Conservation (phyloP, 2,329 filamentous ascomycete genomes). For the Fusarium liriodendri region DNA sequence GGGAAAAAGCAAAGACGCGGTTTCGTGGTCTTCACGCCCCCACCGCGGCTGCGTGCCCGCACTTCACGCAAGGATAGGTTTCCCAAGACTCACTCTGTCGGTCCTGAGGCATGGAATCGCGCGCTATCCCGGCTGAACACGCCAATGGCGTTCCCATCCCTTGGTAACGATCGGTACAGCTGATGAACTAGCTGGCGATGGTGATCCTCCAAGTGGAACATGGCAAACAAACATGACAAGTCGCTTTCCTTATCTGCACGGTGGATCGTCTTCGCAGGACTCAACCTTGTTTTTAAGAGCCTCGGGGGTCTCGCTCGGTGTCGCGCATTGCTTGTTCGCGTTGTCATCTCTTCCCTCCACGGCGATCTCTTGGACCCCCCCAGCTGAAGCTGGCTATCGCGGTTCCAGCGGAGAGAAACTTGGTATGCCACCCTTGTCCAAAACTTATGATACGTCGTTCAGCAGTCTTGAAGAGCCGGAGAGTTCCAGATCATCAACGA, state of each 20-base stretch:
- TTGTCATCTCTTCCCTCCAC: slow-evolving; percentile 42
- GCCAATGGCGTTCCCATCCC: slow-evolving; percentile 14
- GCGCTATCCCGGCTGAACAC: neutral
- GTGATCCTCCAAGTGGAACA: slow-evolving; percentile 8
- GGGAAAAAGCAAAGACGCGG: slow-evolving; percentile 32
- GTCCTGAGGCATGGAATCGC: slow-evolving; percentile 9
- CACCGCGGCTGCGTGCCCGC: slow-evolving; percentile 12
- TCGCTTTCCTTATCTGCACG: slow-evolving; percentile 23
- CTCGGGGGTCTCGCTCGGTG: slow-evolving; percentile 8
- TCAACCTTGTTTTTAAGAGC: slow-evolving; percentile 18
- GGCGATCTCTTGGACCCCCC: slow-evolving; percentile 13
- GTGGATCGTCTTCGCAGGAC: slow-evolving; percentile 25
- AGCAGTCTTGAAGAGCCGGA: slow-evolving; percentile 5
- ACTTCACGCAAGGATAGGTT: slow-evolving; percentile 19
- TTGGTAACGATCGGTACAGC: slow-evolving; percentile 3
- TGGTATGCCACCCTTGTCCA: slow-evolving; percentile 13
- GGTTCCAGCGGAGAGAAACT: slow-evolving; percentile 6
- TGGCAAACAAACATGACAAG: slow-evolving; percentile 26
- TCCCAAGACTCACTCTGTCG: neutral
- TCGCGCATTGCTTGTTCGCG: slow-evolving; percentile 30
- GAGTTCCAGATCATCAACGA: slow-evolving; percentile 14
- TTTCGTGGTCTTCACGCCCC: slow-evolving; percentile 22
- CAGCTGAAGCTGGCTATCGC: slow-evolving; percentile 10
- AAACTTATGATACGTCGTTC: slow-evolving; percentile 22
- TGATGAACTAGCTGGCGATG: neutral